Base-by-base conservation (phyloP, 768 basidiomycete species). In the Collybiopsis luxurians region DNA sequence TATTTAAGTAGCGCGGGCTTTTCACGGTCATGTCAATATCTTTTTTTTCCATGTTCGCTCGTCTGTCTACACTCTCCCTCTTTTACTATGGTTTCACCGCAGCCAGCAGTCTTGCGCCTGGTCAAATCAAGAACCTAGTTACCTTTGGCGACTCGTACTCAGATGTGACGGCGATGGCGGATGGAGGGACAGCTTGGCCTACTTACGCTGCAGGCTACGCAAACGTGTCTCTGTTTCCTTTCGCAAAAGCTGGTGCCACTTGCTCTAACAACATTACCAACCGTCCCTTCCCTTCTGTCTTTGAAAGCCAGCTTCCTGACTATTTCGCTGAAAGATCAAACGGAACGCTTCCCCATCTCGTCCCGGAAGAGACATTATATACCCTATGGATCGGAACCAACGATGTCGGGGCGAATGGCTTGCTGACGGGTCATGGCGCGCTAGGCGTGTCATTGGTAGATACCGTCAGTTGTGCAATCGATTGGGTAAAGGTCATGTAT, bases 311-410 rank as follows among this genome's bases (percentile, higher is more conserved):
- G 63, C 73, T 87, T 6, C 85, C 85, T 0, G 53, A 71, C 0
- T 86, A 79, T 67, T 72, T 85, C 48, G 63, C 71, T 6, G 75
- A 79, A 48, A 69, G 63, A 17, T 60, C 65, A 11, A 78, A 80
- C 58, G 74, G 76, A 4, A 71, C 77, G 1, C 63, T 83, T 21
- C 43, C 42, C 19, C 63, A 59, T 17, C 64, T 80, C 31, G 54
- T 67, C 13, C 65, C 79, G 0, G 66, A 72, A 2, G 73, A 83
- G 45, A 87, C 86, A 1, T 59, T 87, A 2, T 87, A 83, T 64
- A 81, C 82, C 1, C 71, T 87, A 6, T 89, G 86, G 86, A 83
- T 87, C 57, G 85, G 86, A 13, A 84, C 83, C 2, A 84, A 83
- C 59, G 87, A 88, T 63, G 74, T 59, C 17, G 58, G 58, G 10